phyloP scores from a whole-genome alignment of 1,284 basidiomycete species.

The Irpex sp. region DNA sequence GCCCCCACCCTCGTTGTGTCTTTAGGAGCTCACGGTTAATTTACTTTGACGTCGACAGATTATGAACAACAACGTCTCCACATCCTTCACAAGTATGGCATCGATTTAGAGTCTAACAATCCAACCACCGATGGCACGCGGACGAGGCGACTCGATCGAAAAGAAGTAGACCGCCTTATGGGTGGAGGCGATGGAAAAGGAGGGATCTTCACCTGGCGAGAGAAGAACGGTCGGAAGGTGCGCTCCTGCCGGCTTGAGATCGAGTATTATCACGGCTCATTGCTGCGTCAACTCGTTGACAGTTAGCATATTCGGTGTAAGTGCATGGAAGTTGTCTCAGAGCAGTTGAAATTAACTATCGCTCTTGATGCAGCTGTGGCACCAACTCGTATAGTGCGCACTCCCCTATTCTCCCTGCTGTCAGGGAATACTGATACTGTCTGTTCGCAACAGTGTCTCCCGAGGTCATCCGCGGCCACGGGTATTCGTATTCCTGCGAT shows the following conservation, averaged over 20 bases:
- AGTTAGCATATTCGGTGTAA: slow-evolving; percentile 93
- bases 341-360: slow-evolving; percentile 7
- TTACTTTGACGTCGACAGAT: slow-evolving; percentile 43
- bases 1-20: background rate
- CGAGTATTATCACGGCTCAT: slow-evolving; percentile 13
- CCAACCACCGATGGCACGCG: slow-evolving; percentile 60
- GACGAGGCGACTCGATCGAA: slow-evolving; percentile 72
- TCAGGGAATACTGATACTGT: background rate
- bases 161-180: slow-evolving; percentile 78
- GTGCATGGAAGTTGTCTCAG: slow-evolving; percentile 28
- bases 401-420: background rate
- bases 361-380: slow-evolving; percentile 54
- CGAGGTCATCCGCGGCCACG: slow-evolving; percentile 90
- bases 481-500: slow-evolving; percentile 93
- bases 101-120: slow-evolving; percentile 75
- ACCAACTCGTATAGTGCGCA: slow-evolving; percentile 89
- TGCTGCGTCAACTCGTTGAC: slow-evolving; percentile 13
- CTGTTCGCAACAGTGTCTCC: slow-evolving; percentile 70
- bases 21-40: slow-evolving; percentile 3
- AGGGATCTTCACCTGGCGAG: slow-evolving; percentile 89
- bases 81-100: slow-evolving; percentile 88
- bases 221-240: slow-evolving; percentile 88
- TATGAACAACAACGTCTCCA: slow-evolving; percentile 93
- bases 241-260: slow-evolving; percentile 15
- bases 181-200: slow-evolving; percentile 72